Evolutionary conservation across 179 eudicot genomes (phyloP).

Genomic region (Spergularia azorica): DNA sequence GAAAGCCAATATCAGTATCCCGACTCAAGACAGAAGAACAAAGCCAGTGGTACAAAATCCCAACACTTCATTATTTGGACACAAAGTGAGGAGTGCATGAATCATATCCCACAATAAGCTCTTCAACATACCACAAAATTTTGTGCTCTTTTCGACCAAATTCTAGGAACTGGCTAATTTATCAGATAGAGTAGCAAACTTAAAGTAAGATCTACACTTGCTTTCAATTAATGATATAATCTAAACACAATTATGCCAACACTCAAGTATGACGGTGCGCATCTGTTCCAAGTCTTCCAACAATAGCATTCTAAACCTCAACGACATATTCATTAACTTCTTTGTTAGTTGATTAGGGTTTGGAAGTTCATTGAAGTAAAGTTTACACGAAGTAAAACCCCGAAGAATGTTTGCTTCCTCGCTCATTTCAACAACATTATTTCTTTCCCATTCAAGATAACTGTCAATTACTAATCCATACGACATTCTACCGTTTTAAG

Average conservation of each 20-base stretch:
- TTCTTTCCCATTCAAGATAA: neutral
- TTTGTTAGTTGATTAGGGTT: neutral
- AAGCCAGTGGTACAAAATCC: neutral
- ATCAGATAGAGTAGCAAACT: neutral
- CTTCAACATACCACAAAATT: neutral
- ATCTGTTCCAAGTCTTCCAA: neutral
- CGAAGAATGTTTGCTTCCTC: neutral
- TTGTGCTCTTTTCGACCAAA: neutral
- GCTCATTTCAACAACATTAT: neutral
- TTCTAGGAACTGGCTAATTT: neutral
- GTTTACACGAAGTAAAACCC: neutral
- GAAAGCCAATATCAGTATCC: too few relatives aligned
- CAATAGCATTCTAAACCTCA: neutral
- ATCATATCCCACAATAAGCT: slow-evolving; percentile 1
- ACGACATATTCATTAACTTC: neutral
- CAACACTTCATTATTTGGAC: neutral
- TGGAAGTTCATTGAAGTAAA: neutral
- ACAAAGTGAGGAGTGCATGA: neutral
- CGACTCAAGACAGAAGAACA: neutral
- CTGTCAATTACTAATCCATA: neutral
- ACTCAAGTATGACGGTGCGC: neutral
- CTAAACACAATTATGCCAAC: neutral
- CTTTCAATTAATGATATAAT: neutral
- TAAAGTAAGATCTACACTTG: neutral
- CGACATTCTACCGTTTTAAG: neutral